A percentile compares a stretch with the other conserved stretches of the same genome.
These are phyloP conservation scores for Penicillium paxilli DNA, from an alignment of 495 filamentous ascomycete genomes.

Conservation along the genomic window DNA sequence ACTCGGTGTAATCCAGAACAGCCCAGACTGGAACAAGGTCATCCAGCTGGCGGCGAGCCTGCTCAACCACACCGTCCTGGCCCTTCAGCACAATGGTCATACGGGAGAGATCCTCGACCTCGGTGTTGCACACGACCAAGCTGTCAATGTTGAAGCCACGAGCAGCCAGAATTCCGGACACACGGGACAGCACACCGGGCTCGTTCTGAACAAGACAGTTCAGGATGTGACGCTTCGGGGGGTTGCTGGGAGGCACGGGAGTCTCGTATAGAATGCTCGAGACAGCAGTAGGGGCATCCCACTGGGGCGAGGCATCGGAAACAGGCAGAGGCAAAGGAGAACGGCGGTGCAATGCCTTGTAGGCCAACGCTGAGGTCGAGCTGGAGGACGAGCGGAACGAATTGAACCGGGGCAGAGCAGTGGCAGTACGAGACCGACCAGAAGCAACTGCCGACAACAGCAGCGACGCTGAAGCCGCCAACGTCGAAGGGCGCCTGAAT, in stretches of 20 bases:
- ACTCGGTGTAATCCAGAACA: constrained; percentile 89
- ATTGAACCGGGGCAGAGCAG: constrained; percentile 38
- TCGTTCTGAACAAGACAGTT: constrained; percentile 99
- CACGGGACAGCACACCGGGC: constrained; percentile 92
- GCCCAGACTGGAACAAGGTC: constrained; percentile 98
- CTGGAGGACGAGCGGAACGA: constrained; percentile 41
- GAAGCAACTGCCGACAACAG: constrained; percentile 32
- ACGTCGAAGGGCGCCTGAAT: constrained; percentile 48
- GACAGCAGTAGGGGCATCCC: constrained; percentile 94
- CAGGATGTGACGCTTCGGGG: constrained; percentile 90
- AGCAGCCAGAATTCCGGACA: constrained; percentile 94
- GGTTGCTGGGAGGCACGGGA: constrained; percentile 75
- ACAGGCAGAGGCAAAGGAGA: constrained; percentile 79
- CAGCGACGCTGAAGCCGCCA: constrained; percentile 39
- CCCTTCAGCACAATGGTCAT: constrained; percentile 98
- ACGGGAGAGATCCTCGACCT: constrained; percentile 93
- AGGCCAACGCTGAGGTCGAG: constrained; percentile 91
- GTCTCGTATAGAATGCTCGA: constrained; percentile 99
- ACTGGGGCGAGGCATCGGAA: constrained; percentile 69
- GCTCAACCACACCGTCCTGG: constrained; percentile 96
- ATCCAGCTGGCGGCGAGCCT: constrained; percentile 92
- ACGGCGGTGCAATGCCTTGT: constrained; percentile 94
- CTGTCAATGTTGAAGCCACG: constrained; percentile 99
- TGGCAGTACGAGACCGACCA: constrained; percentile 34
- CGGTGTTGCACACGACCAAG: constrained; percentile 94